These are phyloP conservation scores for Eucalyptus cloeziana DNA, from an alignment of 345 rosid genomes.

Conservation along the genomic window DNA sequence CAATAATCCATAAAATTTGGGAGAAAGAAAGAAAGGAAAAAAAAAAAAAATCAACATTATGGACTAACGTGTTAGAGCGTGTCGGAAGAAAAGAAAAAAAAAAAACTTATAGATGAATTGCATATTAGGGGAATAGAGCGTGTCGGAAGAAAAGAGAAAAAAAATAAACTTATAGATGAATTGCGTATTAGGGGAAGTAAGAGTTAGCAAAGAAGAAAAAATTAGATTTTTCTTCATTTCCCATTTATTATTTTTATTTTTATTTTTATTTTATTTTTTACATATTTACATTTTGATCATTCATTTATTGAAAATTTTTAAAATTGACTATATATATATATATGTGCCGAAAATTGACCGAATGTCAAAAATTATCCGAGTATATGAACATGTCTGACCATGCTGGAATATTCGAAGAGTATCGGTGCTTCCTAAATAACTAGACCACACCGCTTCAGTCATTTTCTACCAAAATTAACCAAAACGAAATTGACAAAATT, in stretches of 20 bases:
- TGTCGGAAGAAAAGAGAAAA: no score
- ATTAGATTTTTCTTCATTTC: rapidly evolving
- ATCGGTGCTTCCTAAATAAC: no score
- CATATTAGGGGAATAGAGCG: no score
- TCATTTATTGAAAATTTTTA: no score
- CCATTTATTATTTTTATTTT: no score
- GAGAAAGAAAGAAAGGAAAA: no score
- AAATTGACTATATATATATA: rapidly evolving
- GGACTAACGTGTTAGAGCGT: rapidly evolving
- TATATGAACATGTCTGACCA: rapidly evolving
- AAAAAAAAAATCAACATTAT: no score
- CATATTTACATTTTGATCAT: rapidly evolving
- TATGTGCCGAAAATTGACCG: no score
- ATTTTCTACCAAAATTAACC: no score
- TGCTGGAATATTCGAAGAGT: rapidly evolving
- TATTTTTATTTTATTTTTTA: no score
- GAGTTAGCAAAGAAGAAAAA: rapidly evolving
- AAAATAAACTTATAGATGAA: rapidly evolving
- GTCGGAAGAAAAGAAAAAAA: no score
- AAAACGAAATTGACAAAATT: no score
- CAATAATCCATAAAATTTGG: rapidly evolving
- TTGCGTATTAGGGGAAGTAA: rapidly evolving
- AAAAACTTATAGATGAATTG: rapidly evolving
- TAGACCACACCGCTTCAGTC: rapidly evolving
- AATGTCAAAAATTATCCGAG: rapidly evolving